Conservation (phyloP, 148 eudicot species). For the Heliamphora exappendiculata region DNA sequence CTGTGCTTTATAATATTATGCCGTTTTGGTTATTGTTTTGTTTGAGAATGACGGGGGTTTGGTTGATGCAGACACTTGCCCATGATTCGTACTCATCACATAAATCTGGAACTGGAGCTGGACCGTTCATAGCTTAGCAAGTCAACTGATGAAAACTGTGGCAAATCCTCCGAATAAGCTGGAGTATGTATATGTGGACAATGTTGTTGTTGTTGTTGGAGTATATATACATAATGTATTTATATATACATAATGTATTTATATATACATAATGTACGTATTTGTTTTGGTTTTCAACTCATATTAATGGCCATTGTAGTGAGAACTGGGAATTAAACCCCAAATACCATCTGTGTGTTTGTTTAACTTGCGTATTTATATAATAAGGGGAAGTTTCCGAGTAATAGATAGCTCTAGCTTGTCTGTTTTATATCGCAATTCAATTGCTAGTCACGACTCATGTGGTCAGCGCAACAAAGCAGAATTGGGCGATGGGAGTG, state of each 20-base stretch:
- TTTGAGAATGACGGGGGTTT: neutral
- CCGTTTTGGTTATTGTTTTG: neutral
- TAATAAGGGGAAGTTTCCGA: too few species aligned
- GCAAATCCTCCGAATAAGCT: neutral
- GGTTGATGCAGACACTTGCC: slow-evolving; percentile 68
- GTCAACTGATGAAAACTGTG: slow-evolving; percentile 4
- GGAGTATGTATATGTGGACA: neutral
- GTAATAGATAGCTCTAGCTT: too few species aligned
- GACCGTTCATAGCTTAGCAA: slow-evolving; percentile 28
- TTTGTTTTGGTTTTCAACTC: neutral
- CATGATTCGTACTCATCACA: slow-evolving; percentile 79
- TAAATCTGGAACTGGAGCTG: too few species aligned
- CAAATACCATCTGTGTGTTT: neutral
- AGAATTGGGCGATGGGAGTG: too few species aligned
- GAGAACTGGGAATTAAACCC: slow-evolving; percentile 6
- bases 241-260: neutral
- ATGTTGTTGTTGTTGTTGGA: neutral
- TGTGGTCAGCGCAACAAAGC: too few species aligned
- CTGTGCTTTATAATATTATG: too few species aligned
- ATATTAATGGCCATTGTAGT: neutral
- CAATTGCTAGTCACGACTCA: too few species aligned
- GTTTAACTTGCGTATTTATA: neutral
- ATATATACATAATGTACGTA: neutral
- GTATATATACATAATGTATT: neutral
- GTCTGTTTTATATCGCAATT: too few species aligned